phyloP scores from a whole-genome alignment of 352 stramenopile species.

The Pythium pectinolyticum region DNA sequence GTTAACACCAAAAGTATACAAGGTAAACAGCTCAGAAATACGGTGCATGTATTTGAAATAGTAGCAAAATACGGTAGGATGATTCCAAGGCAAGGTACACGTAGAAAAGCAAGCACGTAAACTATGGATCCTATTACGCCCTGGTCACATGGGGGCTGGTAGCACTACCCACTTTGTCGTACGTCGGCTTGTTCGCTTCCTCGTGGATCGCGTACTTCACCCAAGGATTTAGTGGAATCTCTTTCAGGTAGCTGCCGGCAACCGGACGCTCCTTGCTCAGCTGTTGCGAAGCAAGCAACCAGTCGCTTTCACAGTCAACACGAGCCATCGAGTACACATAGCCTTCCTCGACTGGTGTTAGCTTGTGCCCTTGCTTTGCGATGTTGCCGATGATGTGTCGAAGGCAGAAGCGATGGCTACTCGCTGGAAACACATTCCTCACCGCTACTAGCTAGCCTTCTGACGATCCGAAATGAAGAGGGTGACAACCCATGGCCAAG shows the following conservation, averaged over 20 bases:
- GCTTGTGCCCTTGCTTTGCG: neutral
- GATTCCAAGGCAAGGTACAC: too few relatives aligned
- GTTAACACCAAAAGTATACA: too few relatives aligned
- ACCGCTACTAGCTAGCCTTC: slow-evolving; percentile 6
- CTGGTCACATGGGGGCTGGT: too few relatives aligned
- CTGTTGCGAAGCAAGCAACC: neutral
- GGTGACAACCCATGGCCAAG: too few relatives aligned
- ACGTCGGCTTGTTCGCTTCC: neutral
- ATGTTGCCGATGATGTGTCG: slow-evolving; percentile 19
- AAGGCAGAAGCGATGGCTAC: slow-evolving; percentile 11
- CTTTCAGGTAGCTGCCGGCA: slow-evolving; percentile 2
- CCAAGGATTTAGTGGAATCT: slow-evolving; percentile 7
- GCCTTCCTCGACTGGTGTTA: neutral
- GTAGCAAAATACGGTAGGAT: too few relatives aligned
- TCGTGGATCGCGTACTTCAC: slow-evolving; percentile 16
- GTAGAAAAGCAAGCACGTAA: too few relatives aligned
- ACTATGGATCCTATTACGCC: too few relatives aligned
- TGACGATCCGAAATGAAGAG: too few relatives aligned
- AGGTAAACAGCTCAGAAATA: too few relatives aligned
- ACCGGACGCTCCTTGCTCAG: neutral
- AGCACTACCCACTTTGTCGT: slow-evolving; percentile 20
- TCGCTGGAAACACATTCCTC: neutral
- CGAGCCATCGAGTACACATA: slow-evolving; percentile 18
- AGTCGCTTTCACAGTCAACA: slow-evolving; percentile 14
- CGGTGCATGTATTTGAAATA: too few relatives aligned